Evolutionary conservation across 1,284 basidiomycete species (phyloP).

Genomic region (Puccinia coronata): DNA sequence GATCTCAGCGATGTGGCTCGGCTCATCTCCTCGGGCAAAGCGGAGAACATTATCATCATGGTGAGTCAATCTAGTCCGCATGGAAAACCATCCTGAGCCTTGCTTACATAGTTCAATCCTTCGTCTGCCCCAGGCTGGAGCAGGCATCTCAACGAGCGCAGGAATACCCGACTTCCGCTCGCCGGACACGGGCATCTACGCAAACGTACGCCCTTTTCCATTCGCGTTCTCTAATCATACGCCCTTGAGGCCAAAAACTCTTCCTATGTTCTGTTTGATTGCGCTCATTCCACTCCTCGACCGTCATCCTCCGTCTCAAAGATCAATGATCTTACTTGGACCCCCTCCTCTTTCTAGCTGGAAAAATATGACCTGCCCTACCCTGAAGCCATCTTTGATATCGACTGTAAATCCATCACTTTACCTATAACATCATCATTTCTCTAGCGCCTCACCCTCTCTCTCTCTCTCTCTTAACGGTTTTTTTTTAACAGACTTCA

Average conservation of each 20-base stretch:
- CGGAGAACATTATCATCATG: constrained; percentile 28
- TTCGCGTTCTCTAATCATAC: too few species aligned
- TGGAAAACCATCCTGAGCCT: background rate
- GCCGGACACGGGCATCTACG: constrained; percentile 46
- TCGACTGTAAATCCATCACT: constrained; percentile 50
- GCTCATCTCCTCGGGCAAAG: constrained; percentile 1
- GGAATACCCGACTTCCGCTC: constrained; percentile 49
- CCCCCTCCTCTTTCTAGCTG: constrained; percentile 52
- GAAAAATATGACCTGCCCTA: constrained; percentile 58
- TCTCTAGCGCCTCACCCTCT: background rate
- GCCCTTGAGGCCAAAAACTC: background rate
- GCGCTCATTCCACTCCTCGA: background rate
- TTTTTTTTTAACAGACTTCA: constrained; percentile 53
- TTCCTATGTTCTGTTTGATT: constrained; percentile 9
- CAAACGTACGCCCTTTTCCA: constrained; percentile 45
- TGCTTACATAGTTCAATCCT: background rate
- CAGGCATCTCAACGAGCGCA: constrained; percentile 44
- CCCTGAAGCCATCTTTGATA: constrained; percentile 59
- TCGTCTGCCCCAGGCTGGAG: constrained; percentile 23
- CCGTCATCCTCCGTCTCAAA: background rate
- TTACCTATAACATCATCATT: background rate
- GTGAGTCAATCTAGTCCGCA: too few species aligned
- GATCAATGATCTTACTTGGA: background rate
- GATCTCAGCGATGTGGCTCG: background rate
- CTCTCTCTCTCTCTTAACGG: background rate